phyloP scores from a whole-genome alignment of 2,329 filamentous ascomycete genomes.

The Pyrenochaeta sp. region DNA sequence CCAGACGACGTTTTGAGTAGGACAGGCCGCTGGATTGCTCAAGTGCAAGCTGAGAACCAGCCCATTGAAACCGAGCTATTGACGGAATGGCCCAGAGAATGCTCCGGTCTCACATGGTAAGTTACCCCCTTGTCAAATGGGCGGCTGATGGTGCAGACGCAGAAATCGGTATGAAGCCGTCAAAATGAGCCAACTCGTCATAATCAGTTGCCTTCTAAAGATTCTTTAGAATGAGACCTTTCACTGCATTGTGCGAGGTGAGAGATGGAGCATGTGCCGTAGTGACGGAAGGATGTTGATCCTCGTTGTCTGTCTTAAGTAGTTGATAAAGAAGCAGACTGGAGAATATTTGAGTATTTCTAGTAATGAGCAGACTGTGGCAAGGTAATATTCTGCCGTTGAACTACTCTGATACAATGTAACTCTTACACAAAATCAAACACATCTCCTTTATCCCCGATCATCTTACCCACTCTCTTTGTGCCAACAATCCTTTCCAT shows the following conservation, averaged over 20 bases:
- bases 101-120: no score
- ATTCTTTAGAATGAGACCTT: not conserved
- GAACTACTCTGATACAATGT: not conserved
- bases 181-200: not conserved
- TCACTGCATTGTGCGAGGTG: not conserved
- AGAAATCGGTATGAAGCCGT: not conserved
- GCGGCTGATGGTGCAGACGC: not conserved
- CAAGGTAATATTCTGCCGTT: not conserved
- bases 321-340: not conserved
- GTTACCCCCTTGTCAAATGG: not conserved
- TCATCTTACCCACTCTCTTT: slow-evolving; percentile 82
- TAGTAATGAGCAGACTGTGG: not conserved
- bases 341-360: not conserved
- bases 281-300: not conserved
- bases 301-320: not conserved
- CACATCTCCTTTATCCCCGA: slow-evolving; percentile 82
- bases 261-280: not conserved
- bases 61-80: no score
- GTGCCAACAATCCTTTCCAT: slow-evolving; percentile 88
- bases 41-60: no score
- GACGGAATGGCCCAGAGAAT: no score
- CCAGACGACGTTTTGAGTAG: no score
- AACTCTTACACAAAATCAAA: slow-evolving; percentile 83
- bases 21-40: no score
- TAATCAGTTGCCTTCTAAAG: not conserved